Base-by-base conservation (phyloP, 2,329 filamentous ascomycete species). In the Didymella pomorum region DNA sequence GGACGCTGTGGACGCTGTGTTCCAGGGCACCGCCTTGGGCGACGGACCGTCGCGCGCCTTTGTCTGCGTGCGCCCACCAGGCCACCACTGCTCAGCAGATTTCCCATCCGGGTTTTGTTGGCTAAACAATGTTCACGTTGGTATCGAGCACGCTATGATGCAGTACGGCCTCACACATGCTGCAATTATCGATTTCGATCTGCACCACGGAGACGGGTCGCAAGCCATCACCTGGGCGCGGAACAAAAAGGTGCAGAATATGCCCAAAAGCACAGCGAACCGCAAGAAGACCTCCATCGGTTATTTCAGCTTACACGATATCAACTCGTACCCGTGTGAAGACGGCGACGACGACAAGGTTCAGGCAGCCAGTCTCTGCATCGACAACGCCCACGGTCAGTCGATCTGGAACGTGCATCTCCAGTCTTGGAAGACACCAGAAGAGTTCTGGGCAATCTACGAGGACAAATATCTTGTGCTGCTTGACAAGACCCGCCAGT, bases 321-420 rank as follows among this genome's bases (percentile, higher is more conserved):
- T 99, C 80, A 98, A 99, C 78, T 98, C 94, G 0, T 99, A 96
- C 71, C 95, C 96, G 0, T 99, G 95, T 74, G 95, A 99, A 76
- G 86, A 85, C 73, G 95, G 94, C n/a, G 94, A 98, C 61, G 87
- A 90, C 57, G 92, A 95, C 21, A 98, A 98, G 77, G 89, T 98
- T 50, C 92, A 90, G 72, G 96, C 94, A 68, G 95, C 96, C 1
- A 97, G 93, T 79, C 79, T 97, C 25, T 98, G 96, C 74, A 89
- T 99, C 62, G 93, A 98, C 60, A 93, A 93, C 69, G 93, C 94
- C 0, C 95, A 99, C 73, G 90, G 92, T 1, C 95, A 99, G 76
- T 94, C 87, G 9, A 87, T 98, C 50, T 98, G 95, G 93, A 99
- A 99, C 70, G 89, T 98, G 25, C 96, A 99, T 73, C 80, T 99